These are phyloP conservation scores for Coniella vitis DNA, from an alignment of 2,329 filamentous ascomycete species.

Conservation along the genomic window DNA sequence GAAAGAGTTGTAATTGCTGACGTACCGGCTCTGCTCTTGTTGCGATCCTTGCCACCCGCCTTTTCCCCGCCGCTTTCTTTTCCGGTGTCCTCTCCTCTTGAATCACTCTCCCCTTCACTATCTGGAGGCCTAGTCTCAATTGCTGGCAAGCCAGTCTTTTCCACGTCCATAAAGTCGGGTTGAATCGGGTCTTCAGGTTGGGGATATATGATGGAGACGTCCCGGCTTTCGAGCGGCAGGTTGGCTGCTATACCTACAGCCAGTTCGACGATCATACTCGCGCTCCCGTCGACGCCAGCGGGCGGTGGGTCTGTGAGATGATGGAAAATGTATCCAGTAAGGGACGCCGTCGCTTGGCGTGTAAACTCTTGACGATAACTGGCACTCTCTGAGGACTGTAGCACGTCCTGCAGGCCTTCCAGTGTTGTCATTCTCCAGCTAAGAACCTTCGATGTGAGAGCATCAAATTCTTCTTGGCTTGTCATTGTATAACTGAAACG, in stretches of 20 bases:
- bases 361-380: slow-evolving; percentile 65
- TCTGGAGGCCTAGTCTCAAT: slow-evolving; percentile 37
- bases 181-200: slow-evolving; percentile 66
- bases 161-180: slow-evolving; percentile 76
- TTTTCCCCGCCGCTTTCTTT: slow-evolving; percentile 30
- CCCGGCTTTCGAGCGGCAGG: slow-evolving; percentile 82
- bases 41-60: slow-evolving; percentile 29
- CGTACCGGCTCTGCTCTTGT: slow-evolving; percentile 40
- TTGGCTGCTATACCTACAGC: slow-evolving; percentile 81
- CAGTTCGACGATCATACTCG: slow-evolving; percentile 87
- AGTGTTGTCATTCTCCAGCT: slow-evolving; percentile 91
- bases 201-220: slow-evolving; percentile 83
- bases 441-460: slow-evolving; percentile 77
- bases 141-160: slow-evolving; percentile 62
- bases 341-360: slow-evolving; percentile 58
- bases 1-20: slow-evolving; percentile 20
- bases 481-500: slow-evolving; percentile 64
- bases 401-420: slow-evolving; percentile 71
- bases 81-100: slow-evolving; percentile 29
- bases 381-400: slow-evolving; percentile 58
- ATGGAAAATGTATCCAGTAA: slow-evolving; percentile 64
- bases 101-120: slow-evolving; percentile 12
- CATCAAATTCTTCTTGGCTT: slow-evolving; percentile 83
- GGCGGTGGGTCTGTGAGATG: slow-evolving; percentile 72
- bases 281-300: slow-evolving; percentile 76